phyloP scores from a whole-genome alignment of 441 rosid genomes.

The Pelargonium myrrhifolium region DNA sequence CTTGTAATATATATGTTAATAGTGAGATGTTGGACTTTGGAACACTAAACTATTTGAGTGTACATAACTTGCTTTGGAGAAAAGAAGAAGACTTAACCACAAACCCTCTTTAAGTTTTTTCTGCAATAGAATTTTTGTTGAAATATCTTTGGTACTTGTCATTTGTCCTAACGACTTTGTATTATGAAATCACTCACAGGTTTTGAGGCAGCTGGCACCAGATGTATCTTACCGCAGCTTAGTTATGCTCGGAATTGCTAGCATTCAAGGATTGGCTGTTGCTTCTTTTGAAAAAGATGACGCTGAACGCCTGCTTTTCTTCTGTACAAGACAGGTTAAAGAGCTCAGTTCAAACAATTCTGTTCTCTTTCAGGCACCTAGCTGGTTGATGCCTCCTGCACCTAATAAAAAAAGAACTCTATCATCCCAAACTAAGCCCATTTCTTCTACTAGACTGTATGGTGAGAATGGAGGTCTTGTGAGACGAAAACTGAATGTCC shows the following conservation, averaged over 20 bases:
- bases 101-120: neutral
- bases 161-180: constrained; percentile 7
- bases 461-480: constrained; percentile 43
- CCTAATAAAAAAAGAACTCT: constrained; percentile 64
- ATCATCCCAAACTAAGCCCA: constrained; percentile 40
- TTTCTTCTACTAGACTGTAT: constrained; percentile 25
- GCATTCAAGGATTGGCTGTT: constrained; percentile 91
- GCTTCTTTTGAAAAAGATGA: constrained; percentile 96
- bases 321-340: constrained; percentile 42
- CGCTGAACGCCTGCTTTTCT: constrained; percentile 84
- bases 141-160: neutral
- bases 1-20: neutral
- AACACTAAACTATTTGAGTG: neutral
- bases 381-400: constrained; percentile 76
- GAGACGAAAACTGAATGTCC: constrained; percentile 41
- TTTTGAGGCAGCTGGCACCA: constrained; percentile 83
- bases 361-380: constrained; percentile 40
- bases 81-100: neutral
- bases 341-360: constrained; percentile 27
- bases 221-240: constrained; percentile 81
- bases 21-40: neutral
- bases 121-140: neutral
- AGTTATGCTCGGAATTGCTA: constrained; percentile 80
- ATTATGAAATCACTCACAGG: constrained; percentile 38
- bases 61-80: neutral